Evolutionary conservation across 371 early-diverging fungal genomes (phyloP).

Genomic region (Ordospora pajunii): DNA sequence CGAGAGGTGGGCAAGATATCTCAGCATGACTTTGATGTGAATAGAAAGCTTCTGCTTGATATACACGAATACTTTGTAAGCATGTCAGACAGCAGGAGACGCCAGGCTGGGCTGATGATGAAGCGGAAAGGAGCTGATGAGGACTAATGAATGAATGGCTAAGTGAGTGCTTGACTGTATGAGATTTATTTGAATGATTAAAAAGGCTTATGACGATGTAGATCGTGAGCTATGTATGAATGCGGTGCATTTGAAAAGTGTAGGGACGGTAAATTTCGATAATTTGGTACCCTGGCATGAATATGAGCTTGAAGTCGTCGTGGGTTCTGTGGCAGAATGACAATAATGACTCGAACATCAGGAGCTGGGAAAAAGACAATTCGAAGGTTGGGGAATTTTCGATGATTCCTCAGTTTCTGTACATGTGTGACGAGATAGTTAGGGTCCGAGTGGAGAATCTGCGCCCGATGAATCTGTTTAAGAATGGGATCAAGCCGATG

Average conservation of each 20-base stretch:
- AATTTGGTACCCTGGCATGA: not conserved
- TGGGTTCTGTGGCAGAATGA: conserved; percentile 36
- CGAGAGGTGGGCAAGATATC: not conserved
- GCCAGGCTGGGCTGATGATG: not conserved
- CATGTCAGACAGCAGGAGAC: not conserved
- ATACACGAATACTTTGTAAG: not conserved
- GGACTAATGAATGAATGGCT: not conserved
- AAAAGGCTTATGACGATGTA: too few species aligned
- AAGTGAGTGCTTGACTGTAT: too few species aligned
- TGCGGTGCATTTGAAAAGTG: not conserved
- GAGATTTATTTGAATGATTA: too few species aligned
- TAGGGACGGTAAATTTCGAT: not conserved
- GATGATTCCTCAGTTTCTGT: conserved; percentile 85
- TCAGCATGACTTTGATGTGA: not conserved
- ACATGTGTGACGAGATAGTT: conserved; percentile 71
- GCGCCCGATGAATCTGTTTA: conserved; percentile 87
- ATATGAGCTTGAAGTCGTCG: conserved; percentile 13
- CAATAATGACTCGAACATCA: conserved; percentile 63
- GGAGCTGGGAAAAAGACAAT: conserved; percentile 74
- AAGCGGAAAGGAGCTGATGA: not conserved
- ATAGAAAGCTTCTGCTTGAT: not conserved
- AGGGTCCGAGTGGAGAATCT: conserved; percentile 70
- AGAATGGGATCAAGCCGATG: conserved; percentile 85
- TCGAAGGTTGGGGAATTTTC: conserved; percentile 72
- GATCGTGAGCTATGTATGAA: too few species aligned